Evolutionary conservation across 140 eudicot species (phyloP).

Genomic region (Ambrosia hybrid): DNA sequence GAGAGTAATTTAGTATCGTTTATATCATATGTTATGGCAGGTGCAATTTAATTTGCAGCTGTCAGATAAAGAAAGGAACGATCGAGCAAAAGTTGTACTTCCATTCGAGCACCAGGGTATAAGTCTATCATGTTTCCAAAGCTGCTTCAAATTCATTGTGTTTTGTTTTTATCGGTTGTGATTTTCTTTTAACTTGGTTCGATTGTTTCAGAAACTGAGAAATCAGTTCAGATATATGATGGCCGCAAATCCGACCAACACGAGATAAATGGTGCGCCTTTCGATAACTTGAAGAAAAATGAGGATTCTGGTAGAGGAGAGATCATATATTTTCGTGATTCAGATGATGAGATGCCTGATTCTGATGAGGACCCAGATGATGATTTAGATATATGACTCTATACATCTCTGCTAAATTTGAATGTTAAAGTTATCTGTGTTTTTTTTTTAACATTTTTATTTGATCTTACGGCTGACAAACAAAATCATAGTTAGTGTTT

Average conservation of each 20-base stretch:
- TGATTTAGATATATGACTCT: slow-evolving; percentile 82
- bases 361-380: slow-evolving; percentile 99
- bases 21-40: slow-evolving; percentile 41
- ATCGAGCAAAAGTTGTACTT: slow-evolving; percentile 92
- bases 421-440: neutral
- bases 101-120: slow-evolving; percentile 99
- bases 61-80: slow-evolving; percentile 76
- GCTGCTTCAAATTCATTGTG: neutral
- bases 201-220: slow-evolving; percentile 45
- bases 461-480: too few relatives aligned
- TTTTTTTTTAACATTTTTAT: too few relatives aligned
- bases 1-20: neutral
- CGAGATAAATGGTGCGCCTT: slow-evolving; percentile 25
- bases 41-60: slow-evolving; percentile 90
- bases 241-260: slow-evolving; percentile 64
- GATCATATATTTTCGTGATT: slow-evolving; percentile 85
- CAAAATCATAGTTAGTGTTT: neutral
- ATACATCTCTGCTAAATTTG: neutral
- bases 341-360: slow-evolving; percentile 98
- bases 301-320: slow-evolving; percentile 66
- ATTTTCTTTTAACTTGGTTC: neutral
- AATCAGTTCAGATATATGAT: slow-evolving; percentile 73
- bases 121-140: slow-evolving; percentile 1
- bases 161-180: neutral
- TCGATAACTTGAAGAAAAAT: slow-evolving; percentile 34